Conservation (phyloP, 2,329 filamentous ascomycete genomes). For the Fusarium chlamydosporum region DNA sequence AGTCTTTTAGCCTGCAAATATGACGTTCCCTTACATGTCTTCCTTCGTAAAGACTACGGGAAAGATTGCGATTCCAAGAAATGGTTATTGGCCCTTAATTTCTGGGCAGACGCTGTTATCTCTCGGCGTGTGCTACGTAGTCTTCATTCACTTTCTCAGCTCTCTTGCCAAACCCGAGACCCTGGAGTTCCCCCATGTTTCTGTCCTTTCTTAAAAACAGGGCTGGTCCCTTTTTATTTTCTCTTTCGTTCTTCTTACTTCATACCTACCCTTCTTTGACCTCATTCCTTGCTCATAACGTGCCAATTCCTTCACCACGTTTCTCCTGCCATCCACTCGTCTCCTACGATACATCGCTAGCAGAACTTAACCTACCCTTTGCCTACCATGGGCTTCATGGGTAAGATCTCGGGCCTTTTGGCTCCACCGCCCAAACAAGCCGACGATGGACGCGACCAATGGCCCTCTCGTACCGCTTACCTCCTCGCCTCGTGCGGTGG, state of each 20-base stretch:
- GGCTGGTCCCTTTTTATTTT: neutral
- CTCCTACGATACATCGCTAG: neutral
- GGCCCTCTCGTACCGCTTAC: neutral
- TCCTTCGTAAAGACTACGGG: neutral
- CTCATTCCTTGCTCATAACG: neutral
- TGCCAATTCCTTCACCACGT: neutral
- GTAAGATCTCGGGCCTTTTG: neutral
- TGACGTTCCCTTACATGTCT: neutral
- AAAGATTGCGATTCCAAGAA: neutral
- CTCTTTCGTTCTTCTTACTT: neutral
- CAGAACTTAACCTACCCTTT: neutral
- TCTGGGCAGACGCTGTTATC: neutral
- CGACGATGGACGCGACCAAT: conserved; percentile 6
- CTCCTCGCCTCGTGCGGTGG: neutral
- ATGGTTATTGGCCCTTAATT: neutral
- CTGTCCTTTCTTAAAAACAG: neutral
- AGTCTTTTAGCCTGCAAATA: neutral
- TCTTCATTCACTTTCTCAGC: neutral
- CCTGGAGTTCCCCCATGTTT: neutral
- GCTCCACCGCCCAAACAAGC: neutral
- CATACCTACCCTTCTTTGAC: too few species aligned
- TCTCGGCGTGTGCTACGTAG: neutral
- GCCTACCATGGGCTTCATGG: neutral
- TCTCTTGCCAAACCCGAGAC: neutral
- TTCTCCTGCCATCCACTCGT: neutral